Percentiles rank a stretch among this genome's conserved stretches.
Evolutionary conservation across 495 filamentous ascomycete genomes (phyloP).

Genomic region (Viridothelium virens): DNA sequence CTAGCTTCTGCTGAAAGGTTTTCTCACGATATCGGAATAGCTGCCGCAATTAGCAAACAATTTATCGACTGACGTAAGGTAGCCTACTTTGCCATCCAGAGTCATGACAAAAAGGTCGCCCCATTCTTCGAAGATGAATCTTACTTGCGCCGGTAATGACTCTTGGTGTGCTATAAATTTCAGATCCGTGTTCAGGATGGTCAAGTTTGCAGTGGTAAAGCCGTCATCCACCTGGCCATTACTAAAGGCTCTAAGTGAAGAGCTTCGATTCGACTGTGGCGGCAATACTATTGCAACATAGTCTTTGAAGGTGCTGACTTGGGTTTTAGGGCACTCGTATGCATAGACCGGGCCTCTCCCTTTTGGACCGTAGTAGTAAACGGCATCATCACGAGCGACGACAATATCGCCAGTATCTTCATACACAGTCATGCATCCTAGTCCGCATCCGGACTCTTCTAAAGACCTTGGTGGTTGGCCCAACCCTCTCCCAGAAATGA

Average conservation of each 20-base stretch:
- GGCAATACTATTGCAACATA: constrained; percentile 88
- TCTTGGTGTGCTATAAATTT: constrained; percentile 89
- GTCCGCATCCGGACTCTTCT: constrained; percentile 79
- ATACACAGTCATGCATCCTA: constrained; percentile 89
- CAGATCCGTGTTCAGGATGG: constrained; percentile 79
- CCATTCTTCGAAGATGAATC: constrained; percentile 78
- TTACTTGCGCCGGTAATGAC: constrained; percentile 67
- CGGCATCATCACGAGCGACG: constrained; percentile 84
- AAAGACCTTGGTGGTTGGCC: constrained; percentile 80
- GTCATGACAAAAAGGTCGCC: constrained; percentile 82
- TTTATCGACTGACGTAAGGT: neutral
- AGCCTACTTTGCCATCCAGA: constrained; percentile 74
- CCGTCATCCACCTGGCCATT: constrained; percentile 60
- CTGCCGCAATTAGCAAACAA: constrained; percentile 34
- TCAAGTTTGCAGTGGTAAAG: constrained; percentile 77
- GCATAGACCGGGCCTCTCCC: constrained; percentile 80
- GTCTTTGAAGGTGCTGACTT: constrained; percentile 71
- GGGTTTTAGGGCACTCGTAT: constrained; percentile 82
- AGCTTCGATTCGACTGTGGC: constrained; percentile 48
- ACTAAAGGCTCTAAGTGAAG: constrained; percentile 56
- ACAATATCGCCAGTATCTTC: constrained; percentile 72
- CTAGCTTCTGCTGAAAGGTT: constrained; percentile 77
- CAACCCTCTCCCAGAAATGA: constrained; percentile 78
- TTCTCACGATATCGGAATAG: constrained; percentile 90
- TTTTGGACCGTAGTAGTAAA: constrained; percentile 83